Conservation (phyloP, 768 basidiomycete species). For the Fistulinella prunicolor region DNA sequence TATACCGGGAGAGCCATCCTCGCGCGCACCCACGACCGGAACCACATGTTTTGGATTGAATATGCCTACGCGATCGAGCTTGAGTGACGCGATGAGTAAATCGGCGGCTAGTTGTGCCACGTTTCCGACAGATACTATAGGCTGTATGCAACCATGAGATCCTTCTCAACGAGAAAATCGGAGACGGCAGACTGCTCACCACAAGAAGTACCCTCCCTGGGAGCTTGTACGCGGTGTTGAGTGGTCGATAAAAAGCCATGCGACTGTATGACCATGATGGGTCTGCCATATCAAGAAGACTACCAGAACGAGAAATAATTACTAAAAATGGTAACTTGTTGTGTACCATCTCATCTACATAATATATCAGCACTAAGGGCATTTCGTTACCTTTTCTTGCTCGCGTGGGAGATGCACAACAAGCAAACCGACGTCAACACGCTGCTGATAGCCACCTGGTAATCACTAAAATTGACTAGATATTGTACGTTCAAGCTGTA, state of each 20-base stretch:
- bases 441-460: no score
- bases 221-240: slow-evolving; percentile 21
- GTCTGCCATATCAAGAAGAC: no score
- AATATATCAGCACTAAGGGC: no score
- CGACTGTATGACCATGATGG: no score
- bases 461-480: no score
- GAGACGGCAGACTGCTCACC: slow-evolving; percentile 15
- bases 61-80: slow-evolving; percentile 56
- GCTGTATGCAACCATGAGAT: slow-evolving; percentile 36
- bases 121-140: slow-evolving; percentile 78
- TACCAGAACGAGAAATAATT: no score
- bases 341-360: no score
- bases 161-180: not conserved
- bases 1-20: slow-evolving; percentile 56
- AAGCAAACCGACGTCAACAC: no score
- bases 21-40: slow-evolving; percentile 71
- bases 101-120: slow-evolving; percentile 77
- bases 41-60: slow-evolving; percentile 62
- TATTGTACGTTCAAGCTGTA: no score
- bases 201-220: slow-evolving; percentile 31
- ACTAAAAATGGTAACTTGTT: no score
- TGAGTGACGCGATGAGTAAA: slow-evolving; percentile 65
- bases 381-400: no score
- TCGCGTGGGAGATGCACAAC: no score
- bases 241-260: slow-evolving; percentile 34